Conservation (phyloP, 805 yeast genomes). For the Nakazawaea laoshanensis region DNA sequence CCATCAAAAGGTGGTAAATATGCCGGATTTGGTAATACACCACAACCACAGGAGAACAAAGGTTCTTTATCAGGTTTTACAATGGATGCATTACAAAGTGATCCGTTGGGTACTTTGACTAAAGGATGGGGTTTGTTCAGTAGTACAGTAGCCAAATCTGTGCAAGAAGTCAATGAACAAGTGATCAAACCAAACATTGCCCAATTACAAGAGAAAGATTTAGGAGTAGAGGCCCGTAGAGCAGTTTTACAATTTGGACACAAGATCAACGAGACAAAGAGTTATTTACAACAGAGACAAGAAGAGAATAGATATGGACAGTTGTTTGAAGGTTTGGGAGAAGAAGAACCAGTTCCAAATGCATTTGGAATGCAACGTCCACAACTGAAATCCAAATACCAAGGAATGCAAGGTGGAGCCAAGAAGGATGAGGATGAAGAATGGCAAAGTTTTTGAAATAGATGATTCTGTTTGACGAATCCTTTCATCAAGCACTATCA, state of each 20-base stretch:
- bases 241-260: constrained; percentile 98
- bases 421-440: constrained; percentile 18
- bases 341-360: constrained; percentile 35
- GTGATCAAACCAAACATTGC: constrained; percentile 89
- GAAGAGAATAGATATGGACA: constrained; percentile 35
- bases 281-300: constrained; percentile 37
- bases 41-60: constrained; percentile 32
- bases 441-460: constrained; percentile 13
- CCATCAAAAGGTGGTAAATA: constrained; percentile 94
- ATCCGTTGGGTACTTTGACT: constrained; percentile 84
- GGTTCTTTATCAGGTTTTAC: constrained; percentile 50
- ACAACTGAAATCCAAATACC: constrained; percentile 38
- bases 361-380: constrained; percentile 66
- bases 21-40: constrained; percentile 85
- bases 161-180: constrained; percentile 75
- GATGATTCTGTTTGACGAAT: neutral
- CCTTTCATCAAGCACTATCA: neutral
- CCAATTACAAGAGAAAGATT: constrained; percentile 71
- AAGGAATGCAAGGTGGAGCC: constrained; percentile 7
- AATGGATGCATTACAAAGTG: constrained; percentile 62
- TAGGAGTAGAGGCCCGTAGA: constrained; percentile 72
- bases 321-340: constrained; percentile 49
- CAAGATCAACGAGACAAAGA: constrained; percentile 83
- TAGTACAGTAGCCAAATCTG: constrained; percentile 74
- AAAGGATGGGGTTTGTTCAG: constrained; percentile 95